These are phyloP conservation scores for Penicillium tannophilum DNA, from an alignment of 495 filamentous ascomycete genomes.

Conservation along the genomic window DNA sequence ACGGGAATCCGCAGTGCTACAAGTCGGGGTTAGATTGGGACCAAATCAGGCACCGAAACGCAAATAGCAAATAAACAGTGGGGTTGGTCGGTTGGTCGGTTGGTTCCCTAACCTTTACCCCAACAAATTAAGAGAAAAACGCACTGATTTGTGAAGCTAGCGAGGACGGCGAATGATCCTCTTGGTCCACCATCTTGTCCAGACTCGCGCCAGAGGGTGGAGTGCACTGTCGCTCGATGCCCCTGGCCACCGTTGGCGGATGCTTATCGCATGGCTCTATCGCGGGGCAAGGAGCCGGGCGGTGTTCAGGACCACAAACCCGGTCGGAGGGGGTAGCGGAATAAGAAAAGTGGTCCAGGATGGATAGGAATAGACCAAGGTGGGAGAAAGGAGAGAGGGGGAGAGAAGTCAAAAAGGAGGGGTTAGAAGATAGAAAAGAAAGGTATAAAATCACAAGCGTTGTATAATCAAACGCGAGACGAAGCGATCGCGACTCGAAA, in stretches of 20 bases:
- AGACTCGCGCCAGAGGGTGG: conserved; percentile 20
- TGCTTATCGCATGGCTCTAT: conserved; percentile 38
- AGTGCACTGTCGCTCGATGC: conserved; percentile 29
- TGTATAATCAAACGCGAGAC: neutral
- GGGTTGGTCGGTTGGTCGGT: neutral
- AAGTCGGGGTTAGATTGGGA: conserved; percentile 26
- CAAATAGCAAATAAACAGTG: conserved; percentile 1
- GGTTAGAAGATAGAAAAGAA: conserved; percentile 6
- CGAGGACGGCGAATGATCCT: conserved; percentile 35
- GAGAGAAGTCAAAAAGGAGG: conserved; percentile 1
- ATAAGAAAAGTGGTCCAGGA: conserved; percentile 23
- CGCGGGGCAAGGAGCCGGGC: conserved; percentile 24
- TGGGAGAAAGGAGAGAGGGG: conserved; percentile 1
- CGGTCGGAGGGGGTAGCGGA: conserved; percentile 13
- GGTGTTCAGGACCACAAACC: conserved; percentile 19
- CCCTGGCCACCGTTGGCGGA: conserved; percentile 23
- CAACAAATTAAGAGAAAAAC: conserved; percentile 17
- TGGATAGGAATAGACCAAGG: conserved; percentile 11
- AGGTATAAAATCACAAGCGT: conserved; percentile 9
- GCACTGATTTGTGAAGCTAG: conserved; percentile 41
- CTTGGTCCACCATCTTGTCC: conserved; percentile 46
- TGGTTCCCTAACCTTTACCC: neutral
- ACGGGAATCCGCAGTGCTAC: conserved; percentile 33
- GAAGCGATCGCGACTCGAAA: conserved; percentile 23
- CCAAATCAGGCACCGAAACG: conserved; percentile 22